A percentile compares a stretch with the other conserved stretches of the same genome.
Conservation (phyloP, 495 filamentous ascomycete species). For the Neurospora terricola region DNA sequence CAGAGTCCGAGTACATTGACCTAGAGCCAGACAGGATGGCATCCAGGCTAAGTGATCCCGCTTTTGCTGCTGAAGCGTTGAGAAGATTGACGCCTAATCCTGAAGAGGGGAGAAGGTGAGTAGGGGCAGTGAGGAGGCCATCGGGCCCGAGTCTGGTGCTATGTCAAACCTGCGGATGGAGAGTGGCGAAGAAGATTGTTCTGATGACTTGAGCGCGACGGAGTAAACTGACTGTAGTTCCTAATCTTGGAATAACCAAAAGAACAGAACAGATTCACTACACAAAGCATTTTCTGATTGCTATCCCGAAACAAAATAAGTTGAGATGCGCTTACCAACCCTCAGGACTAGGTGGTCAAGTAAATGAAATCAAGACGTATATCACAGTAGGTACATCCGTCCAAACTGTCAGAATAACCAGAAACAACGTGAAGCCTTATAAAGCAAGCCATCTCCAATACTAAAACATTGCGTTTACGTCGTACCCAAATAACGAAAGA, state of each 20-base stretch:
- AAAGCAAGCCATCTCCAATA: neutral
- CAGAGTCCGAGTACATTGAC: slow-evolving; percentile 23
- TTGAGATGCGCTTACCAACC: neutral
- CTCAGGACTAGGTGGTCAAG: neutral
- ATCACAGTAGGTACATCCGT: neutral
- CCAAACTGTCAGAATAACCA: neutral
- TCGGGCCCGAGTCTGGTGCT: neutral
- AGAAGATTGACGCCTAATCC: slow-evolving; percentile 32
- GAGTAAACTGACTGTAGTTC: neutral
- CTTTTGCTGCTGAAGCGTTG: slow-evolving; percentile 19
- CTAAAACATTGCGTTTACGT: neutral
- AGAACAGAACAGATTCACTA: neutral
- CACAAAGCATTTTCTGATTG: neutral
- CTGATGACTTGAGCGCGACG: neutral
- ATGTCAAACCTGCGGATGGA: neutral
- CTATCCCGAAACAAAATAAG: no score
- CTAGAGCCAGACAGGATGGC: slow-evolving; percentile 60
- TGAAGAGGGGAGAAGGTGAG: slow-evolving; percentile 20
- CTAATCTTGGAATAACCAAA: neutral
- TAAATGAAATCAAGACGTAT: neutral
- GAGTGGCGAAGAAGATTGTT: neutral
- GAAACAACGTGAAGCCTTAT: no score
- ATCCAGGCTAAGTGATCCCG: slow-evolving; percentile 48
- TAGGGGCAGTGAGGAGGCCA: neutral
- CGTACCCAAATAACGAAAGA: neutral